Evolutionary conservation across 768 basidiomycete species (phyloP).

Genomic region (Pseudohyphozyma bogoriensis): DNA sequence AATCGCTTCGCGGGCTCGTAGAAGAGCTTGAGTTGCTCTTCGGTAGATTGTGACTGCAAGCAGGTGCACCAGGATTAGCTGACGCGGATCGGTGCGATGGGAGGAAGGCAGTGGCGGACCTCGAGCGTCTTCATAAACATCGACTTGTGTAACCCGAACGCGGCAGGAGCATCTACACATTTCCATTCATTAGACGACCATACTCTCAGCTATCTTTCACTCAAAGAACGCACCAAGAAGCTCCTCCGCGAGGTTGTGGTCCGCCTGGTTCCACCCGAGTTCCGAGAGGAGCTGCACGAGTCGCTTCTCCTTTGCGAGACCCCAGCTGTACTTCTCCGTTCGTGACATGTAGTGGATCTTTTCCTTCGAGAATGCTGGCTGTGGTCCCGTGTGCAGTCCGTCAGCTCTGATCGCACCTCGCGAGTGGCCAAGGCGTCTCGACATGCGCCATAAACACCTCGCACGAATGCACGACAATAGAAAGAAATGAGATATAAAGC

Average conservation of each 20-base stretch:
- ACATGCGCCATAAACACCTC: background rate
- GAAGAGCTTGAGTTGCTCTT: constrained; percentile 35
- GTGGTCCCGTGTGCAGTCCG: background rate
- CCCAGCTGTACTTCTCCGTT: constrained; percentile 30
- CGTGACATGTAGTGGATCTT: constrained; percentile 32
- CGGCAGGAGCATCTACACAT: constrained; percentile 18
- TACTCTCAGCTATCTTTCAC: too few relatives aligned
- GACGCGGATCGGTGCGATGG: constrained; percentile 22
- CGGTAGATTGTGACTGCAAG: constrained; percentile 31
- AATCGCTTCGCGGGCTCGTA: constrained; percentile 30
- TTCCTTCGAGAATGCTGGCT: constrained; percentile 35
- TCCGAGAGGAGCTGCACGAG: constrained; percentile 29
- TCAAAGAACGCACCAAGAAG: constrained; percentile 18
- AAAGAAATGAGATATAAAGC: too few relatives aligned
- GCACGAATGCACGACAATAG: background rate
- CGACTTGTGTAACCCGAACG: constrained; percentile 27
- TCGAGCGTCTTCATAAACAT: constrained; percentile 6
- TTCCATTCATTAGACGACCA: too few relatives aligned
- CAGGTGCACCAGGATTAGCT: too few relatives aligned
- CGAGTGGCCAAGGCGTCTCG: background rate
- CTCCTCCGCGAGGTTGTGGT: constrained; percentile 28
- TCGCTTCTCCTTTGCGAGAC: constrained; percentile 33
- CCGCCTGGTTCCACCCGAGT: constrained; percentile 27
- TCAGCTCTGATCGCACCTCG: background rate
- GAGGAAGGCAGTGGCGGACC: background rate